Evolutionary conservation across 2,329 filamentous ascomycete species (phyloP).

Genomic region (Sphaerulina populicola): DNA sequence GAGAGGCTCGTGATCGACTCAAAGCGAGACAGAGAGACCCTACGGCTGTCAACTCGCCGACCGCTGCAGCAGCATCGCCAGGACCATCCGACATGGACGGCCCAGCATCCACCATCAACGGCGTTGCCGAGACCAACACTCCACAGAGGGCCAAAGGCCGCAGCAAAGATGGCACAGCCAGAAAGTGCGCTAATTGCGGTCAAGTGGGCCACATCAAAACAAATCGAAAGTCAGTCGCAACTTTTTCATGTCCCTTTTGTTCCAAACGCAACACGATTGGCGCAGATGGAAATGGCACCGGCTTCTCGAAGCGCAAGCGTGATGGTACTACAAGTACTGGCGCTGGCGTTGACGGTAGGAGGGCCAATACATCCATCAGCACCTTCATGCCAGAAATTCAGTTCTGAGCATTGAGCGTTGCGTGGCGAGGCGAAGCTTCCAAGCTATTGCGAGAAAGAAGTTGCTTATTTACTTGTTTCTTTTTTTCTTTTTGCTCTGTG

Average conservation of each 20-base stretch:
- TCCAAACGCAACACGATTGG: conserved; percentile 9
- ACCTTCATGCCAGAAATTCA: conserved; percentile 18
- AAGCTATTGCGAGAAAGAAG: neutral
- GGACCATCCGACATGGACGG: conserved; percentile 43
- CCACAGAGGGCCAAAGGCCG: conserved; percentile 33
- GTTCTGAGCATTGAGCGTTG: conserved; percentile 14
- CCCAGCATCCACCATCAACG: conserved; percentile 12
- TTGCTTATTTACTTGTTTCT: neutral
- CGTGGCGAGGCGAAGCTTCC: neutral
- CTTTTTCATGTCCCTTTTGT: conserved; percentile 19
- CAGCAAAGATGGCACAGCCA: conserved; percentile 58
- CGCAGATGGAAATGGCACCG: conserved; percentile 10
- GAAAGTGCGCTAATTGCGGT: conserved; percentile 97
- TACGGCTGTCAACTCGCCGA: conserved; percentile 41
- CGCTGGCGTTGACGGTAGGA: conserved; percentile 14
- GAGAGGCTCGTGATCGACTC: conserved; percentile 81
- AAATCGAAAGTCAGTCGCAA: conserved; percentile 76
- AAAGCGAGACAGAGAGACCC: conserved; percentile 47
- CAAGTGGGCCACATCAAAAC: conserved; percentile 97
- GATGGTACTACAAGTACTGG: conserved; percentile 1
- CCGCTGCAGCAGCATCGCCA: conserved; percentile 36
- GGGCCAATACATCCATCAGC: conserved; percentile 11
- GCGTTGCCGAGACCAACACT: conserved; percentile 17
- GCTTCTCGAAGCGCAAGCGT: conserved; percentile 13
- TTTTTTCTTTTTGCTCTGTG: conserved; percentile 6